phyloP scores from a whole-genome alignment of 225 moss, liverwort and hornwort species.

The Neckera pumila region DNA sequence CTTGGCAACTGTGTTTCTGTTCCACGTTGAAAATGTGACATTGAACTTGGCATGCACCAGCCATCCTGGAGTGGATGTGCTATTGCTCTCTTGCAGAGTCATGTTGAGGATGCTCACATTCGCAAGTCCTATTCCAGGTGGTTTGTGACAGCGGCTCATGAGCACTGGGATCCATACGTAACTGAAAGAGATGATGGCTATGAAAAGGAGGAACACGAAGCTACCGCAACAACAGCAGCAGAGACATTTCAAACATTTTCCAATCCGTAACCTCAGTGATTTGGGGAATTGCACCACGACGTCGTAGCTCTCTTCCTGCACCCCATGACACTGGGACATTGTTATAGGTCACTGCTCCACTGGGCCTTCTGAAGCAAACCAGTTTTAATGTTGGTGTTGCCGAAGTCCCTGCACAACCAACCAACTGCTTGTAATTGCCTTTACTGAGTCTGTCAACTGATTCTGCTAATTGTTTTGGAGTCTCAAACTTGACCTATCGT shows the following conservation, averaged over 20 bases:
- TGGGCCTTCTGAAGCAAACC: neutral
- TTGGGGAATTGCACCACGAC: neutral
- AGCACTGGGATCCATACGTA: neutral
- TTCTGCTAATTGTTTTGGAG: neutral
- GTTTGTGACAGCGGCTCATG: neutral
- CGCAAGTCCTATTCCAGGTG: neutral
- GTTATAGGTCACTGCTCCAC: neutral
- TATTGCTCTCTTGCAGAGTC: neutral
- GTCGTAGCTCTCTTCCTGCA: neutral
- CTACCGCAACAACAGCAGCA: no score
- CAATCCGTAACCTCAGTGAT: neutral
- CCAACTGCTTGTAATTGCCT: neutral
- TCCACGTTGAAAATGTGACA: neutral
- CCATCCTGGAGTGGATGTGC: neutral
- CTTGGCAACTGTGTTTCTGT: neutral
- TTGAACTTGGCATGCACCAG: neutral
- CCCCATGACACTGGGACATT: neutral
- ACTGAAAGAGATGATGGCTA: neutral
- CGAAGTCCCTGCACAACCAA: neutral
- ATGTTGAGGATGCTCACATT: neutral
- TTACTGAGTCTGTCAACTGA: neutral
- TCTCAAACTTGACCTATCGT: neutral
- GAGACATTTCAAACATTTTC: neutral
- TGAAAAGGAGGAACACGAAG: neutral
- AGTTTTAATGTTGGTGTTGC: neutral